phyloP scores from a whole-genome alignment of 805 yeast species.

The Limtongozyma cylindracea region DNA sequence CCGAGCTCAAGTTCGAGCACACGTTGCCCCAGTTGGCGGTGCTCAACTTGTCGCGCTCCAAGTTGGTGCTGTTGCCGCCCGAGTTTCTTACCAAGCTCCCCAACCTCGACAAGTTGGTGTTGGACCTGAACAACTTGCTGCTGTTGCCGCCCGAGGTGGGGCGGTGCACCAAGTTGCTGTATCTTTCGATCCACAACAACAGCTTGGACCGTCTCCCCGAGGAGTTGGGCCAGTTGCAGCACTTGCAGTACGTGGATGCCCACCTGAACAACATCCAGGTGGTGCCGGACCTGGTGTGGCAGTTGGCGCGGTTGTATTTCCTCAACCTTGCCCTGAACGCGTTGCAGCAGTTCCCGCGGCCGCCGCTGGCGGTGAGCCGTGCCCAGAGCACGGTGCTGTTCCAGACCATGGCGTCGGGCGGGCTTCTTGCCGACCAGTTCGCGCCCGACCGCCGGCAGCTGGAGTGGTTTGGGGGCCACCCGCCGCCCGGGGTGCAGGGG shows the following conservation, averaged over 20 bases:
- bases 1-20: constrained; percentile 29
- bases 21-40: constrained; percentile 36
- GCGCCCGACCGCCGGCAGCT: too few species aligned
- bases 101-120: constrained; percentile 40
- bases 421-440: too few species aligned
- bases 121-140: constrained; percentile 67
- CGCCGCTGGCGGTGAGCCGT: constrained; percentile 11
- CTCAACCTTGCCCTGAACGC: constrained; percentile 58
- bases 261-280: constrained; percentile 64
- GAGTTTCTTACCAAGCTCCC: constrained; percentile 35
- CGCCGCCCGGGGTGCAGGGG: too few species aligned
- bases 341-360: constrained; percentile 31
- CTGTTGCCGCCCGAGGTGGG: constrained; percentile 49
- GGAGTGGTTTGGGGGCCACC: too few species aligned
- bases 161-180: constrained; percentile 26
- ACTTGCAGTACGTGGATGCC: constrained; percentile 44
- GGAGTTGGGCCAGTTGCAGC: constrained; percentile 30
- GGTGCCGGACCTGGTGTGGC: constrained; percentile 46
- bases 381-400: constrained; percentile 7
- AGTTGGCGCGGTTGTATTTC: constrained; percentile 22
- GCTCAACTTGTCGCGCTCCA: constrained; percentile 62
- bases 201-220: constrained; percentile 48
- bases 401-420: too few species aligned
- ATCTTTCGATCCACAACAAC: constrained; percentile 49
- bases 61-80: constrained; percentile 46